phyloP scores from a whole-genome alignment of 2,329 filamentous ascomycete genomes.

The Clarireedia hainanense region DNA sequence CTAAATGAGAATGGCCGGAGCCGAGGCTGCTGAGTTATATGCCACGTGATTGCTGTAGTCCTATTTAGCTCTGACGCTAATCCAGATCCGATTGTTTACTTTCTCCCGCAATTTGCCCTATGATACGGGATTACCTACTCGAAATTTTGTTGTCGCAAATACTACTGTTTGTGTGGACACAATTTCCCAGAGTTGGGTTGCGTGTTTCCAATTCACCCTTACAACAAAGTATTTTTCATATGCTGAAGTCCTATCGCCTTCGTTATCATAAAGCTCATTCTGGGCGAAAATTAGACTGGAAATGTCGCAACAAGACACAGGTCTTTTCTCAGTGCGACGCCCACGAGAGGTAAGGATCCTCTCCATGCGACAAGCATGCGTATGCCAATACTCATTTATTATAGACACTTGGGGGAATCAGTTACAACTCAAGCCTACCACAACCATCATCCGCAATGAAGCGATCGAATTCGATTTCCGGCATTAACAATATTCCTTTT shows the following conservation, averaged over 20 bases:
- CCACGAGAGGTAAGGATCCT: conserved; percentile 67
- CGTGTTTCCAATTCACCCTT: neutral
- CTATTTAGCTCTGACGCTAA: neutral
- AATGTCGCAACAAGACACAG: conserved; percentile 85
- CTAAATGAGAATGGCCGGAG: conserved; percentile 15
- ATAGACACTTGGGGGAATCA: conserved; percentile 80
- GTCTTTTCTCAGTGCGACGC: conserved; percentile 85
- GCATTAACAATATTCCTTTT: conserved; percentile 54
- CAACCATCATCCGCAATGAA: conserved; percentile 92
- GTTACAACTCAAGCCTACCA: conserved; percentile 75
- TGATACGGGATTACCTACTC: neutral
- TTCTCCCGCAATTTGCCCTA: conserved; percentile 1
- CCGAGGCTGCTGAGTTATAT: conserved; percentile 10
- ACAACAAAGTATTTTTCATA: neutral
- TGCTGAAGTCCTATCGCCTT: neutral
- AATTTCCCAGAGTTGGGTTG: neutral
- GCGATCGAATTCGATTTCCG: conserved; percentile 72
- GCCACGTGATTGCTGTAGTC: neutral
- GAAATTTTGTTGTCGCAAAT: conserved; percentile 6
- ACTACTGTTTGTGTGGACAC: neutral
- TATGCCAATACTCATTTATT: conserved; percentile 5
- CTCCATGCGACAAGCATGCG: neutral
- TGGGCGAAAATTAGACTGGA: conserved; percentile 11
- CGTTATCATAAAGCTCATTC: neutral
- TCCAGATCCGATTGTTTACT: conserved; percentile 8